Evolutionary conservation across 2,329 filamentous ascomycete genomes (phyloP), one percentile per base, ranked within the genome.

Genomic region (Beauveria sp.): DNA sequence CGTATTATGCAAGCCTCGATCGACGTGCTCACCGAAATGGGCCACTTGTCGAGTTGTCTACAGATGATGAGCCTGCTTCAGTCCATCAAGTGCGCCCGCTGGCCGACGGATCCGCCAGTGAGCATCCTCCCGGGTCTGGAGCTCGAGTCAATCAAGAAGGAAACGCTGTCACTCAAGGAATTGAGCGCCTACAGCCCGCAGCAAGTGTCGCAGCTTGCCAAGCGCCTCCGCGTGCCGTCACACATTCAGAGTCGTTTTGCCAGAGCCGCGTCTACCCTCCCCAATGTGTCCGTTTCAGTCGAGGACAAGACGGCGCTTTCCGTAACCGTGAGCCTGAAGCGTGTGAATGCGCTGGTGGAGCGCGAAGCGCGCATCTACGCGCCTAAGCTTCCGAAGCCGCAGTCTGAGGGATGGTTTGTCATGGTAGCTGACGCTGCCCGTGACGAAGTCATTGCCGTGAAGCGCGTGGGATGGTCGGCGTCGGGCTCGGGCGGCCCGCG

Each of bases 1-100:
- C 94, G 94, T 84, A 94, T 99, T 72, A 87, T 97, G 40, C 94
- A 99, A 73, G 96, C 94, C 1, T 90, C 88, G 6, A 93, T 99
- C 68, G 96, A 99, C 71, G 89, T 97, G 10, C 82, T 97, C 62
- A 90, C 93, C 0, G 96, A 99, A 73, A 76, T 96, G n/a, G 90
- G 91, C 12, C 87, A 89, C 70, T 77, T 92, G 5, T 88, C 88
- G 22, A 92, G 88, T 61, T 91, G 88, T 65, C 79, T 87, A 50
- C 84, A 86, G 76, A 92, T 97, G 86, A 90, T 97, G 64, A 85
- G 81, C 18, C 80, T 99, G 1, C 82, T 99, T 30, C 92, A 97
- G 74, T 92, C 87, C 70, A 88, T 99, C 78, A 99, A 99, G 75
- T 91, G 86, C 43, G 94, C 91, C 2, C 85, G 91, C 58, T 99